Evolutionary conservation across 192 early-diverging fungal species (phyloP).

Genomic region (Coemansia sp.): DNA sequence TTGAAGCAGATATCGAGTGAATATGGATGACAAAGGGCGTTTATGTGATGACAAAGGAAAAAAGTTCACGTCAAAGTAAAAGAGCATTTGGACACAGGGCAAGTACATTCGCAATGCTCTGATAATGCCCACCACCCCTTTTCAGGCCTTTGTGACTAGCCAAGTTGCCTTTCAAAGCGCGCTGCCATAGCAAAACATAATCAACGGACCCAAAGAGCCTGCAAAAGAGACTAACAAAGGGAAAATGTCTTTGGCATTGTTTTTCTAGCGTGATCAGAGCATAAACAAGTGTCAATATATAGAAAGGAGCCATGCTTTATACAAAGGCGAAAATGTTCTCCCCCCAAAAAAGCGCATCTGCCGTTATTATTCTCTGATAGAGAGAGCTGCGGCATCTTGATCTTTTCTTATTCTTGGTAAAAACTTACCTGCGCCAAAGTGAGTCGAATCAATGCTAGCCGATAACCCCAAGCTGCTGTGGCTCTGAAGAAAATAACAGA

Average conservation of each 20-base stretch:
- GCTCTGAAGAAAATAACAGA: not conserved
- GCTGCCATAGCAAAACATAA: no score
- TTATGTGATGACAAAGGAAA: no score
- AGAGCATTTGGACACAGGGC: no score
- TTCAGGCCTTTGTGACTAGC: no score
- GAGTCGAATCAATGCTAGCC: not conserved
- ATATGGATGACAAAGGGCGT: no score
- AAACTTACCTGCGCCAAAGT: constrained; percentile 4
- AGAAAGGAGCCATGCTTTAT: not conserved
- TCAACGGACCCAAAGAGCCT: no score
- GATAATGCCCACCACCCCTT: no score
- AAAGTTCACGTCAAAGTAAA: no score
- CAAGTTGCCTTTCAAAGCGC: no score
- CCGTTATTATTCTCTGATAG: not conserved
- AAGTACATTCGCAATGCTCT: no score
- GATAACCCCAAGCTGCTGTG: not conserved
- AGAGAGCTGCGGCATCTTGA: not conserved
- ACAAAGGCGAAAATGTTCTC: not conserved
- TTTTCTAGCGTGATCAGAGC: not conserved
- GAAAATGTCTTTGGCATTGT: not conserved
- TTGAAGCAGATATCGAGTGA: no score
- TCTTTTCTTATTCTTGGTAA: not conserved
- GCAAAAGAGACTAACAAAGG: not conserved
- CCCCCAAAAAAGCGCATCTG: not conserved
- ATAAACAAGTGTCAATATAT: not conserved